Evolutionary conservation across 108 stramenopile genomes (phyloP).

Genomic region (Cyclostephanos invisitatus): DNA sequence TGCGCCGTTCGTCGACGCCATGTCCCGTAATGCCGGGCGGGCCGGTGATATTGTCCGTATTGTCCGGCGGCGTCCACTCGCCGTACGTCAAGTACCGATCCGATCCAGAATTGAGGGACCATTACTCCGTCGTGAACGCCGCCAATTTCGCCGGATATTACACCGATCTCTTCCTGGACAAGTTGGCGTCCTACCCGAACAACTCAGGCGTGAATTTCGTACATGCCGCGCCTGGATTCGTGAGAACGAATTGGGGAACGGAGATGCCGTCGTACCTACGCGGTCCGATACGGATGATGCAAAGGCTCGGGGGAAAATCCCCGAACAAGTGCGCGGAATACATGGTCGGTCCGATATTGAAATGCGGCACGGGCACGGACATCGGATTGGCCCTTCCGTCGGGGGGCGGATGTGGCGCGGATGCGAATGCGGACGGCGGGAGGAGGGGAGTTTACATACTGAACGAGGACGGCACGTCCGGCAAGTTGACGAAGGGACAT

Average conservation of each 20-base stretch:
- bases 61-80: conserved; percentile 62
- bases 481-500: conserved; percentile 39
- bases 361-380: conserved; percentile 4
- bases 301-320: conserved; percentile 40
- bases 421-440: neutral
- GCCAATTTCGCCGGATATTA: conserved; percentile 69
- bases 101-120: conserved; percentile 46
- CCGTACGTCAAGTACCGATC: conserved; percentile 44
- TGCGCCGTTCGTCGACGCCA: conserved; percentile 16
- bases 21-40: conserved; percentile 23
- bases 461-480: conserved; percentile 37
- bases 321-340: conserved; percentile 48
- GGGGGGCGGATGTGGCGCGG: neutral
- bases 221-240: conserved; percentile 62
- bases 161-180: conserved; percentile 63
- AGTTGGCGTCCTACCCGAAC: conserved; percentile 28
- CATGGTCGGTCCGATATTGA: conserved; percentile 41
- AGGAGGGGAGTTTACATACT: conserved; percentile 33
- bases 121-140: conserved; percentile 61
- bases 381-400: conserved; percentile 15
- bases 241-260: conserved; percentile 59
- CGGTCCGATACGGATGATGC: conserved; percentile 39
- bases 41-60: conserved; percentile 43
- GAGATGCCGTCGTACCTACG: conserved; percentile 51
- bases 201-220: conserved; percentile 38